Conservation (phyloP, 768 basidiomycete species). For the Galerina marginata region DNA sequence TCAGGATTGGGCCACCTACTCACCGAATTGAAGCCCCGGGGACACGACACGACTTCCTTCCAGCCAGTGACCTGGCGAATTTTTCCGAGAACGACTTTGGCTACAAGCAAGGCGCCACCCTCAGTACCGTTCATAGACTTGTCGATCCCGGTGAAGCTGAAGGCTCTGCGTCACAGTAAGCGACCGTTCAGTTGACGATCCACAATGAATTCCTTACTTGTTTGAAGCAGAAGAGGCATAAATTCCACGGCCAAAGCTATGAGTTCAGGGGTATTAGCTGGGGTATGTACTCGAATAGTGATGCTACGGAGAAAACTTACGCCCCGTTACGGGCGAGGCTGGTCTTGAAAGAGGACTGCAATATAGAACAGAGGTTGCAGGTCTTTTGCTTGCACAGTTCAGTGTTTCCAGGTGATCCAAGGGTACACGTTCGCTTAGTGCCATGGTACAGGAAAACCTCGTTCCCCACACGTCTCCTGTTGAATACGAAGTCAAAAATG, state of each 20-base stretch:
- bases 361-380: conserved; percentile 33
- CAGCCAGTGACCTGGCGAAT: conserved; percentile 22
- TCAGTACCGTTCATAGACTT: not conserved
- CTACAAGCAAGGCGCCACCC: conserved; percentile 30
- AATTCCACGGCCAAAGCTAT: conserved; percentile 34
- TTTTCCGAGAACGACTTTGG: conserved; percentile 37
- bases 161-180: conserved; percentile 23
- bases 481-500: not conserved
- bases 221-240: conserved; percentile 37
- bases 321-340: conserved; percentile 32
- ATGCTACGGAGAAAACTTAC: conserved; percentile 20
- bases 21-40: conserved; percentile 36
- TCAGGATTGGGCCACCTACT: not conserved
- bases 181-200: not conserved
- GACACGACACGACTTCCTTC: conserved; percentile 29
- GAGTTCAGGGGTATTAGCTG: not conserved
- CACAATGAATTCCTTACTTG: conserved; percentile 26
- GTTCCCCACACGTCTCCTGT: conserved; percentile 28
- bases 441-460: conserved; percentile 39
- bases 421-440: conserved; percentile 29
- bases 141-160: conserved; percentile 21
- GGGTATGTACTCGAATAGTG: not conserved
- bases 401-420: conserved; percentile 28
- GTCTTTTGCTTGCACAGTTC: conserved; percentile 26
- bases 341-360: conserved; percentile 38